Evolutionary conservation across 306 rosid species (phyloP).

Genomic region (Lotus japonicus): DNA sequence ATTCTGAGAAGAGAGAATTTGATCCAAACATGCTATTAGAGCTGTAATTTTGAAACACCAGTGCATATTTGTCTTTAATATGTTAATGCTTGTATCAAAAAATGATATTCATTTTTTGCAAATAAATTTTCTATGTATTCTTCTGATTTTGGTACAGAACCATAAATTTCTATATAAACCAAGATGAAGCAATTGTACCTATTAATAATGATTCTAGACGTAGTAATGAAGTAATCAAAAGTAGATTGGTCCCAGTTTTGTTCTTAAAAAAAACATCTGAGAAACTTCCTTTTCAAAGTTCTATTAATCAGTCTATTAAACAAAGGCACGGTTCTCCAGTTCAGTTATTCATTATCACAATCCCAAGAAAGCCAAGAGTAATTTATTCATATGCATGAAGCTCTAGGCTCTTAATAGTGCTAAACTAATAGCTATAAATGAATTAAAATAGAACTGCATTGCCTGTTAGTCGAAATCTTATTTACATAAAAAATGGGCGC

Average conservation of each 20-base stretch:
- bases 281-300: neutral
- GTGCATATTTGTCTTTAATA: conserved; percentile 17
- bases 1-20: no score
- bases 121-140: conserved; percentile 19
- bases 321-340: neutral
- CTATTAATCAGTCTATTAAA: neutral
- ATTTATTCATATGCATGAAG: neutral
- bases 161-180: neutral
- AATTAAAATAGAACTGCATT: neutral
- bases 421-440: neutral
- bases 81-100: conserved; percentile 20
- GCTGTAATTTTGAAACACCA: conserved; percentile 30
- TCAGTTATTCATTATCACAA: neutral
- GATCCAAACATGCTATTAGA: conserved; percentile 11
- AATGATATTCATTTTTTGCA: conserved; percentile 25
- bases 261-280: no score
- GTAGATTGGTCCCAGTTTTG: neutral
- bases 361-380: neutral
- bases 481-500: neutral
- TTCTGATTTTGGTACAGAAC: conserved; percentile 15
- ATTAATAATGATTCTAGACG: neutral
- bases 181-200: conserved; percentile 19
- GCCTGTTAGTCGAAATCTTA: neutral
- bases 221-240: neutral
- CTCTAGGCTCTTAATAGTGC: neutral